These are phyloP conservation scores for Datisca glomerata DNA, from an alignment of 306 rosid species.

Conservation along the genomic window DNA sequence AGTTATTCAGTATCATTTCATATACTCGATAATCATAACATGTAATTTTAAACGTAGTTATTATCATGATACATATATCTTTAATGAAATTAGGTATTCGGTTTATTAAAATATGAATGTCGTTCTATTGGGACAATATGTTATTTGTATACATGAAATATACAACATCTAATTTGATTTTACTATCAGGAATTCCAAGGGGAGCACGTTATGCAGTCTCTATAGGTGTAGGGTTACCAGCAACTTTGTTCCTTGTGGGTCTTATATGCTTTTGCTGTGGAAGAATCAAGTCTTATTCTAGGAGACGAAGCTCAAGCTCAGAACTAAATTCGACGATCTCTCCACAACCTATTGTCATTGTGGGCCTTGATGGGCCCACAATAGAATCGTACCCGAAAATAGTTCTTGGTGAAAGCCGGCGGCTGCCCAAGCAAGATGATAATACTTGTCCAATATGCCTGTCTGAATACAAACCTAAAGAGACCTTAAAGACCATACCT, in stretches of 20 bases:
- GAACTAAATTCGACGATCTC: slow-evolving; percentile 30
- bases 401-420: slow-evolving; percentile 33
- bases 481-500: slow-evolving; percentile 49
- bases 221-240: slow-evolving; percentile 35
- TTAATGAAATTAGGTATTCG: too few species aligned
- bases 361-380: slow-evolving; percentile 44
- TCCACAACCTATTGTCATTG: slow-evolving; percentile 10
- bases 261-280: slow-evolving; percentile 23
- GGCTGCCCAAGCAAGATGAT: slow-evolving; percentile 32
- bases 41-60: too few species aligned
- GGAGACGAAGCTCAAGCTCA: slow-evolving; percentile 5
- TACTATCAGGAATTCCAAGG: slow-evolving; percentile 38
- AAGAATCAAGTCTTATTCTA: slow-evolving; percentile 12
- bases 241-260: slow-evolving; percentile 25
- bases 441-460: slow-evolving; percentile 50
- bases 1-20: too few species aligned
- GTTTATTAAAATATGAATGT: too few species aligned
- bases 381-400: slow-evolving; percentile 51
- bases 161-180: background rate
- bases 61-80: too few species aligned
- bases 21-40: too few species aligned
- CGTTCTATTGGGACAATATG: too few species aligned
- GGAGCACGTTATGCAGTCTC: slow-evolving; percentile 33
- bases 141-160: too few species aligned
- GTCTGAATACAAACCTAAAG: slow-evolving; percentile 46